A percentile compares a stretch with the other conserved stretches of the same genome.
Conservation (phyloP, 2,329 filamentous ascomycete genomes). For the Botrytis paeoniae region DNA sequence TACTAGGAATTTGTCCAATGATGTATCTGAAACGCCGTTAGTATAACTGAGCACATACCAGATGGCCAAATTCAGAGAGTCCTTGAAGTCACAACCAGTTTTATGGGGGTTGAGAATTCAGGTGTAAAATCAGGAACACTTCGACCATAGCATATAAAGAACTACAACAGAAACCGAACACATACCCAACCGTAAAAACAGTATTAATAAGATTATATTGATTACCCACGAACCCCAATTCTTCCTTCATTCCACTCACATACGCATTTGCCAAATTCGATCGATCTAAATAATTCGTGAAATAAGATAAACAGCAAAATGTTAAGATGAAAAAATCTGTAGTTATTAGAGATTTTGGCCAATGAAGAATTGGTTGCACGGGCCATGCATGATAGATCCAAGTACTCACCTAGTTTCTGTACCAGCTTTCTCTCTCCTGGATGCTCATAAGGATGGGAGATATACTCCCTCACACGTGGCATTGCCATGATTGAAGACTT, state of each 20-base stretch:
- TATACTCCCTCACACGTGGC: conserved; percentile 15
- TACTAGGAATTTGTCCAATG: conserved; percentile 59
- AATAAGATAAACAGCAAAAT: conserved; percentile 29
- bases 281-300: conserved; percentile 35
- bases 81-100: background rate
- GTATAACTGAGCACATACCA: background rate
- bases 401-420: conserved; percentile 18
- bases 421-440: conserved; percentile 22
- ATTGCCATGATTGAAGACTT: background rate
- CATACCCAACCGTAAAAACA: conserved; percentile 40
- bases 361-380: too few relatives aligned
- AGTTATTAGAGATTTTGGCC: background rate
- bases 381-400: background rate
- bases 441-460: conserved; percentile 13
- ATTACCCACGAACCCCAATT: conserved; percentile 46
- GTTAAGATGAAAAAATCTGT: conserved; percentile 22
- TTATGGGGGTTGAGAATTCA: background rate
- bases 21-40: conserved; percentile 39
- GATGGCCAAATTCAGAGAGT: background rate
- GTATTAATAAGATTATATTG: conserved; percentile 52
- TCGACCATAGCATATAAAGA: background rate
- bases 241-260: conserved; percentile 47
- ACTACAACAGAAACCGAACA: background rate
- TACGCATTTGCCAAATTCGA: conserved; percentile 41
- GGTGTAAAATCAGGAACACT: background rate